Percentiles rank a stretch among this genome's conserved stretches.
Conservation (phyloP, 2,329 filamentous ascomycete genomes). For the Cladophialophora psammophila region DNA sequence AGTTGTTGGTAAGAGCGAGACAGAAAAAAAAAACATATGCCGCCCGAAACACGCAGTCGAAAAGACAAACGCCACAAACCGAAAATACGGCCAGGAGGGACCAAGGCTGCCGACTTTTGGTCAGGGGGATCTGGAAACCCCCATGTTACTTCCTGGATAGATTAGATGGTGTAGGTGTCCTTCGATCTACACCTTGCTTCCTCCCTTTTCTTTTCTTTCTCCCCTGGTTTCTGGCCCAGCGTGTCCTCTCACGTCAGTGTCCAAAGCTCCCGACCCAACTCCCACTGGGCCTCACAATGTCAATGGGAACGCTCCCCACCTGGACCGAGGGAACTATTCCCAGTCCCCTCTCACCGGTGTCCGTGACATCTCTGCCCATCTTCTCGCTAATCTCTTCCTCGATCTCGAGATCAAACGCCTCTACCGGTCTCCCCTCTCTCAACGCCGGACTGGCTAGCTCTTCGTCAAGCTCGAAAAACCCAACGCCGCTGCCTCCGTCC, state of each 20-base stretch:
- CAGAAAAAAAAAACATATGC: background rate
- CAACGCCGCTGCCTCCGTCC: constrained; percentile 35
- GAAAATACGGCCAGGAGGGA: background rate
- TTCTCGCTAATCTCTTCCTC: constrained; percentile 19
- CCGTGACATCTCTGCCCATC: constrained; percentile 8
- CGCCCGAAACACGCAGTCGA: background rate
- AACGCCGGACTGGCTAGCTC: constrained; percentile 37
- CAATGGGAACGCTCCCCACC: constrained; percentile 38
- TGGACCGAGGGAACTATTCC: constrained; percentile 3
- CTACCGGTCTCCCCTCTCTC: constrained; percentile 24
- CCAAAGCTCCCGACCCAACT: constrained; percentile 40
- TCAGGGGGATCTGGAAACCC: background rate
- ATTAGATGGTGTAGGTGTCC: background rate
- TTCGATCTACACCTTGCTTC: background rate
- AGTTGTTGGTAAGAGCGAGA: background rate
- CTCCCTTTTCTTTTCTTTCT: background rate
- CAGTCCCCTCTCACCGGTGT: constrained; percentile 4
- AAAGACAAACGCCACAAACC: background rate
- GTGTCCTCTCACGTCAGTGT: constrained; percentile 28
- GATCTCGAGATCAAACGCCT: constrained; percentile 14
- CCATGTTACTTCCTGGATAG: background rate
- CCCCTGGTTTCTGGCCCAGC: background rate
- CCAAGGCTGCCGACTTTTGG: background rate
- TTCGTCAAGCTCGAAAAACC: constrained; percentile 42
- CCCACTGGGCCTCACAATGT: constrained; percentile 36